Evolutionary conservation across 2,329 filamentous ascomycete genomes (phyloP), one percentile per base, ranked within the genome.

Genomic region (Setomelanomma holmii): DNA sequence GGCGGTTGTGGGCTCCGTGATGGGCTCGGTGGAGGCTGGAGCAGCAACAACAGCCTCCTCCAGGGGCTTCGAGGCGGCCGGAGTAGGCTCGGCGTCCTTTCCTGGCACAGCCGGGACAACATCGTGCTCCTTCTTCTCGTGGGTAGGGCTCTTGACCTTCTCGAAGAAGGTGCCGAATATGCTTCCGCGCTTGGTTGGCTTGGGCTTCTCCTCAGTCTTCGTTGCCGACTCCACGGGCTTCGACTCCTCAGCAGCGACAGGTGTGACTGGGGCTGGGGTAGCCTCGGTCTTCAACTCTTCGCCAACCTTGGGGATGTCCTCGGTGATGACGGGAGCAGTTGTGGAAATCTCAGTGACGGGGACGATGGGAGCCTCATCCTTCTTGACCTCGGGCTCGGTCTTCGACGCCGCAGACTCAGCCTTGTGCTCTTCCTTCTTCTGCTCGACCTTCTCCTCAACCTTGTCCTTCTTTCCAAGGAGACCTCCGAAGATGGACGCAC

Each of bases 151-250:
- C 71, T 77, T 78, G 50, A 81, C 69, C 72, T 77, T 77, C 64
- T 91, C 89, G 77, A 83, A 84, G 73, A 90, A 86, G 69, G 86
- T 87, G 67, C 86, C 86, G 78, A 96, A 96, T 69, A 93, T 88
- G 62, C 90, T 95, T 77, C 87, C 86, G 76, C 91, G 90, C 89
- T 96, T 96, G 77, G 85, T 82, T 41, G 76, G 75, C 86, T 91
- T 92, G 64, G 82, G 74, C 65, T 75, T 75, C 56, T 71, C 66
- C 41, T 74, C 68, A 38, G 75, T 66, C 58, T 69, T 64, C 19
- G 61, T 66, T 11, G 56, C 48, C 24, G 67, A 68, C 42, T 79
- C 77, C 51, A 77, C 68, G 23, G 80, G 76, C 80, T 83, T 84
- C 66, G 76, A 22, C 53, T 67, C 67, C 51, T 73, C 71, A 19